Conservation (phyloP, 768 basidiomycete genomes). For the Cystobasidium tubakii region DNA sequence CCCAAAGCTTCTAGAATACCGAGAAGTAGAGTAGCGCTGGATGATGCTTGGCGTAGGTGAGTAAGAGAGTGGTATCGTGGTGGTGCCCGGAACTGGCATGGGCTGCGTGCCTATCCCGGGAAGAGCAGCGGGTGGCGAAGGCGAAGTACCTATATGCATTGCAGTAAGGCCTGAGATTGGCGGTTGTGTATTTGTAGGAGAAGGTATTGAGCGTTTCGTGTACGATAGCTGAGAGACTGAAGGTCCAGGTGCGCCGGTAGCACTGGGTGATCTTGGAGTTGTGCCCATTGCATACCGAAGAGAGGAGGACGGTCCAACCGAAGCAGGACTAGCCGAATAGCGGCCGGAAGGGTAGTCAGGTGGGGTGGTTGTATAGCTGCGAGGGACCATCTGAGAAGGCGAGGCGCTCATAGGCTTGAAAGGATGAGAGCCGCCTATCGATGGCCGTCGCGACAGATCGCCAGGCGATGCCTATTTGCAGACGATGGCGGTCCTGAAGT, state of each 20-base stretch:
- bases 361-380: not conserved
- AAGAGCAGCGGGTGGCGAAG: slow-evolving; percentile 14
- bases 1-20: slow-evolving; percentile 22
- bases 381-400: not conserved
- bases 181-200: slow-evolving; percentile 15
- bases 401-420: slow-evolving; percentile 26
- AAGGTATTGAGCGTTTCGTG: slow-evolving; percentile 27
- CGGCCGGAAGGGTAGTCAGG: not conserved
- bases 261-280: not conserved
- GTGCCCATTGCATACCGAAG: slow-evolving; percentile 14
- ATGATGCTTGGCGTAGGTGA: slow-evolving; percentile 35
- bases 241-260: not conserved
- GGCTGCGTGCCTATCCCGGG: slow-evolving; percentile 7
- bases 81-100: slow-evolving; percentile 11
- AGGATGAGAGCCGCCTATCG: slow-evolving; percentile 29
- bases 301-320: slow-evolving; percentile 34
- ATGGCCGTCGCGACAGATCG: slow-evolving; percentile 11
- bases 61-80: slow-evolving; percentile 17
- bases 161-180: slow-evolving; percentile 26
- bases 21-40: slow-evolving; percentile 29
- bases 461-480: not conserved
- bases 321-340: not conserved
- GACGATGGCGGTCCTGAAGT: no score
- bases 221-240: slow-evolving; percentile 28
- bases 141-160: not conserved